Evolutionary conservation across 78 protist species (phyloP), one percentile per base, ranked within the genome.

Genomic region (Capsaspora owczarzaki): DNA sequence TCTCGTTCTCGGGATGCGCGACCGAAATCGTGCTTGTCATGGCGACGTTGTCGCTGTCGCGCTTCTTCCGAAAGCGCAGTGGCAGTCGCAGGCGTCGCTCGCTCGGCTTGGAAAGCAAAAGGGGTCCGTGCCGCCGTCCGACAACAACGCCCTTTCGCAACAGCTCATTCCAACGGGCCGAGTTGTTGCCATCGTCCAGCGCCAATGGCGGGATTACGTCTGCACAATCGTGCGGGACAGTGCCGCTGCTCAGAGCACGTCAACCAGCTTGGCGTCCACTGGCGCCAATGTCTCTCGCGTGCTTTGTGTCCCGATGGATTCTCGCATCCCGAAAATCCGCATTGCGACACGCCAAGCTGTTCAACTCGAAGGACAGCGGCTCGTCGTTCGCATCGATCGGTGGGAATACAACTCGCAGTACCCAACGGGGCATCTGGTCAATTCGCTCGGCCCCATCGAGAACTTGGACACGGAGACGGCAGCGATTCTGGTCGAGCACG

Each of bases 151-250:
- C 12, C 29, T 12, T 16, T 29, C 8, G 66, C 66, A 10, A 29
- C 33, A 10, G 66, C n/a, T 56, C 10, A 56, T 56, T 6, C 87
- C 82, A 5, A 76, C 77, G 20, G 87, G 87, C 6, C 37, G 35
- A 16, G 86, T 90, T 12, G 94, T 90, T 31, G 89, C 84, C 35
- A 76, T 91, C 37, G 41, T 91, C 61, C 71, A 80, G 81, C 81
- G 94, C 27, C 79, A 83, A 61, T 87, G 94, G 91, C 83, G 89
- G 29, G 86, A 90, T 22, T 90, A 87, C 74, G 81, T 88, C 46
- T 90, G 94, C 25, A 63, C 86, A 8, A 61, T 90, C 1, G 84
- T 70, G 8, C 80, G 46, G 4, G 66, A 63, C 1, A 14, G 29
- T 8, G 23, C 80, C 42, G 46, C 51, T 8, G 84, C 79, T 20